Conservation (phyloP, 176 grass and related monocot species). For the Aechmea fasciata region DNA sequence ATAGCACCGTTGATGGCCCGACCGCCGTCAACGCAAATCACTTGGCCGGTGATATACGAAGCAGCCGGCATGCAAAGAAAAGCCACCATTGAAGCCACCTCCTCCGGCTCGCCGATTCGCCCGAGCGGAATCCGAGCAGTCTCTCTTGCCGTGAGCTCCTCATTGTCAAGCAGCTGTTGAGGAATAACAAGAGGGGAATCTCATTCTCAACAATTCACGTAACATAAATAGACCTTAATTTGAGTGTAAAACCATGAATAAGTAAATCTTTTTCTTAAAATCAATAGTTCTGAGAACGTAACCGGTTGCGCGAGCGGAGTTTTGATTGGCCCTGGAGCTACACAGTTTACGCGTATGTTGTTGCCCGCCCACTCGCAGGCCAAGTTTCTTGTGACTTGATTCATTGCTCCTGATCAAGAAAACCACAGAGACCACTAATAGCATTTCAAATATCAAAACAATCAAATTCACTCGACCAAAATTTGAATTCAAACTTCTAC, state of each 20-base stretch:
- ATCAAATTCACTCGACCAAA: too few species aligned
- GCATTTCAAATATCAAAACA: too few species aligned
- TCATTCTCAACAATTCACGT: too few species aligned
- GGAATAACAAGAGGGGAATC: background rate
- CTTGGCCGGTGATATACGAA: conserved; percentile 31
- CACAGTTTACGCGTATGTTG: background rate
- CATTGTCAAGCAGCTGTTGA: background rate
- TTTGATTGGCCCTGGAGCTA: background rate
- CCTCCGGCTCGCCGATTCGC: conserved; percentile 24
- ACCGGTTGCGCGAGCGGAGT: conserved; percentile 10
- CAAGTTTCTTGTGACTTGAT: background rate
- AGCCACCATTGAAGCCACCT: conserved; percentile 26
- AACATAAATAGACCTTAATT: too few species aligned
- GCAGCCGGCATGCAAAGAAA: conserved; percentile 45
- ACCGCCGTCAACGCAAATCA: conserved; percentile 42
- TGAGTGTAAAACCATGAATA: too few species aligned
- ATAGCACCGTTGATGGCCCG: background rate
- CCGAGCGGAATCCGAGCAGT: conserved; percentile 12
- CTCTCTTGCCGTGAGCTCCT: background rate
- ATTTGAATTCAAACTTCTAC: too few species aligned
- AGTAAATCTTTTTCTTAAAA: too few species aligned
- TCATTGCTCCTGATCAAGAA: background rate
- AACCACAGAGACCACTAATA: too few species aligned
- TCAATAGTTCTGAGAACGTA: too few species aligned
- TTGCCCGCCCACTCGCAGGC: background rate